These are phyloP conservation scores for Panicum miliaceum DNA, from an alignment of 176 grass and related monocot genomes.

Conservation along the genomic window DNA sequence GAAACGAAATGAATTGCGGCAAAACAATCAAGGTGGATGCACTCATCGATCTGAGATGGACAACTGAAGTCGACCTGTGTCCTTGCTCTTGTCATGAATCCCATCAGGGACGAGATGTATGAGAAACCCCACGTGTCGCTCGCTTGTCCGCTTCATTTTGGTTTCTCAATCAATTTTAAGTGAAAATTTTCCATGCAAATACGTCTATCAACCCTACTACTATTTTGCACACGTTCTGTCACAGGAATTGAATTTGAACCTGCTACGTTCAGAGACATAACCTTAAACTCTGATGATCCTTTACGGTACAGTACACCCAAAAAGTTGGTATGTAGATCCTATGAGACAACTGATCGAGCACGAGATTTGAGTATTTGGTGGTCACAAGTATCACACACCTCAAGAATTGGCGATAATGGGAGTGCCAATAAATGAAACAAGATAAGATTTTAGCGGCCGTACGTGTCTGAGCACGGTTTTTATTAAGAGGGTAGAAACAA, in stretches of 20 bases:
- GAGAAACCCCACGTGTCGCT: background rate
- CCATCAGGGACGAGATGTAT: background rate
- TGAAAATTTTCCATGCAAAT: background rate
- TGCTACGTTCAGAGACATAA: background rate
- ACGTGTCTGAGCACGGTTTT: too few relatives aligned
- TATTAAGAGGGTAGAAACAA: too few relatives aligned
- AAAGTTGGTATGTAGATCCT: background rate
- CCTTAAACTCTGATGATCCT: background rate
- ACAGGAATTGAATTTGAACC: background rate
- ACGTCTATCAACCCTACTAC: background rate
- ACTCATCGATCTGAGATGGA: background rate
- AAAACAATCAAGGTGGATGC: conserved; percentile 6
- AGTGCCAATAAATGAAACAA: background rate
- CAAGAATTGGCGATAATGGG: background rate
- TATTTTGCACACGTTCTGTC: too few relatives aligned
- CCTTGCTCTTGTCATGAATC: background rate
- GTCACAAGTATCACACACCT: too few relatives aligned
- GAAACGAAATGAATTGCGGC: conserved; percentile 6
- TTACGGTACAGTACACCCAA: background rate
- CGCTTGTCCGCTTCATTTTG: background rate
- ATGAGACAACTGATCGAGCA: background rate
- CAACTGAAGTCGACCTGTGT: background rate
- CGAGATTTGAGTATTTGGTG: background rate
- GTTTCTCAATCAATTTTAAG: background rate
- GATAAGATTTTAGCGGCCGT: too few relatives aligned